phyloP scores from a whole-genome alignment of 306 rosid genomes.

The Sesbania bispinosa region DNA sequence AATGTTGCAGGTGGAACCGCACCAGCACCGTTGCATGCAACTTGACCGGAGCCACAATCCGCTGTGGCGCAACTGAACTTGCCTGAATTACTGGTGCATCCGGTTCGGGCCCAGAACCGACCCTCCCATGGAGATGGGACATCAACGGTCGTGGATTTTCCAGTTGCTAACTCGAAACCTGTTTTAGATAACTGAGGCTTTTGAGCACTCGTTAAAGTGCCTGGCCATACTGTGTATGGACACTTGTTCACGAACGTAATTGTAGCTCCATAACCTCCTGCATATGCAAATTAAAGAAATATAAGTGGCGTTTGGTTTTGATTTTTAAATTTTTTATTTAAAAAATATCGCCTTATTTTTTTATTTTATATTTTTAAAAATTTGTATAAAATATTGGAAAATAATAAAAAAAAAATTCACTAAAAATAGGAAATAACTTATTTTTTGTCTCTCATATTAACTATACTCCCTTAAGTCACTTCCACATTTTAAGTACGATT shows the following conservation, averaged over 20 bases:
- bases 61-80: conserved; percentile 41
- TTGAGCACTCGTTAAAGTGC: conserved; percentile 16
- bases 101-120: conserved; percentile 57
- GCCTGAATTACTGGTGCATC: conserved; percentile 31
- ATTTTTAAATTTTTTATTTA: no score
- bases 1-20: conserved; percentile 53
- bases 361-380: no score
- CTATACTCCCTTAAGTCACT: no score
- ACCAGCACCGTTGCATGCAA: conserved; percentile 55
- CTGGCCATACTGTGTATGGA: conserved; percentile 53
- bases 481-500: no score
- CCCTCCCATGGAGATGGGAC: conserved; percentile 35
- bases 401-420: no score
- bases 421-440: no score
- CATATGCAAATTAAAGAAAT: no score
- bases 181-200: conserved; percentile 18
- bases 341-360: no score
- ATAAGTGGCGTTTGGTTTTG: no score
- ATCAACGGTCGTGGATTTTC: neutral
- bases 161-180: conserved; percentile 3
- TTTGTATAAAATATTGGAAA: no score
- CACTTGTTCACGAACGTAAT: conserved; percentile 45
- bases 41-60: conserved; percentile 52
- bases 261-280: conserved; percentile 17
- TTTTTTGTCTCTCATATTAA: no score